Evolutionary conservation across 2,329 filamentous ascomycete genomes (phyloP).

Genomic region (Cladobotryum protrusum): DNA sequence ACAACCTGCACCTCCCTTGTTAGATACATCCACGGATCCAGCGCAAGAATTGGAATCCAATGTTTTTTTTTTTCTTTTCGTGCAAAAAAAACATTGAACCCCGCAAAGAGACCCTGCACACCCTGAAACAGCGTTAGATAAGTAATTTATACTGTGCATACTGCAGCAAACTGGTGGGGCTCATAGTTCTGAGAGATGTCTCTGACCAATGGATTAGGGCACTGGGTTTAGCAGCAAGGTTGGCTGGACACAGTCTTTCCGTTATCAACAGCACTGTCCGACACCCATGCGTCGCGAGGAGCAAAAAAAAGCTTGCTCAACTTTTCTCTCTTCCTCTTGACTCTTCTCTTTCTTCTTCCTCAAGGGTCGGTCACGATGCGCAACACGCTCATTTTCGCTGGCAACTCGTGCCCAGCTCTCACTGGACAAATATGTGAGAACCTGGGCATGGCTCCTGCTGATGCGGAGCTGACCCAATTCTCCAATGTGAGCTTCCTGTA

Average conservation of each 20-base stretch:
- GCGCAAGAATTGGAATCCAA: background rate
- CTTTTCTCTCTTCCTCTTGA: slow-evolving; percentile 15
- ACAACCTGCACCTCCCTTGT: background rate
- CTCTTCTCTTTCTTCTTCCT: background rate
- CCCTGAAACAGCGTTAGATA: background rate
- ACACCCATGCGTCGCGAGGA: background rate
- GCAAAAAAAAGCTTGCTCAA: background rate
- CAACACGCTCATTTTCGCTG: slow-evolving; percentile 62
- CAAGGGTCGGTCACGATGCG: slow-evolving; percentile 44
- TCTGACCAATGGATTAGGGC: background rate
- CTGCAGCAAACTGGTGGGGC: background rate
- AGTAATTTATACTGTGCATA: background rate
- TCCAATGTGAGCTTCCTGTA: slow-evolving; percentile 53
- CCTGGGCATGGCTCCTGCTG: slow-evolving; percentile 57
- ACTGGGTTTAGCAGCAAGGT: background rate
- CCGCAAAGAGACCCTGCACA: too few relatives aligned
- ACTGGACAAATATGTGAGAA: slow-evolving; percentile 62
- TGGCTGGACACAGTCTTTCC: too few relatives aligned
- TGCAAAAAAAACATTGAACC: background rate
- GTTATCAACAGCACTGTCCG: background rate
- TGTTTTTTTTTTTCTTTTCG: too few relatives aligned
- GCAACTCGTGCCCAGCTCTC: slow-evolving; percentile 60
- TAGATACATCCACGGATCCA: background rate
- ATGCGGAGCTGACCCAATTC: slow-evolving; percentile 62
- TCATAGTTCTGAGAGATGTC: background rate